phyloP scores from a whole-genome alignment of 164 flowering plant genomes.

The Warburgia ugandensis region DNA sequence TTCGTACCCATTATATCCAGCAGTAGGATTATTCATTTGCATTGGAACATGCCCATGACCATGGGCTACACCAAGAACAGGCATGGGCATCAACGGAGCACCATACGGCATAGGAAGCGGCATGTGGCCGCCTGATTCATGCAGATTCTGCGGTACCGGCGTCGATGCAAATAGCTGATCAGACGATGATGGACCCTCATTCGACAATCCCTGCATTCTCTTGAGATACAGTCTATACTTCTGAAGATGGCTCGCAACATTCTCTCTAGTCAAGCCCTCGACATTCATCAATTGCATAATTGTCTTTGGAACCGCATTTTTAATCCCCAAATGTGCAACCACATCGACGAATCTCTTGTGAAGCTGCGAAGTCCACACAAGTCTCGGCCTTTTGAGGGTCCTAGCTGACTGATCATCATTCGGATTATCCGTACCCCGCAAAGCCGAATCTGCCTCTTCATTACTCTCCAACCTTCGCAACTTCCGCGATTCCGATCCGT shows the following conservation, averaged over 20 bases:
- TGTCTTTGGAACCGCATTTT: constrained; percentile 91
- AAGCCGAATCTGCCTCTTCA: constrained; percentile 49
- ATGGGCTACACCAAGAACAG: constrained; percentile 24
- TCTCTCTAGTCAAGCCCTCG: constrained; percentile 87
- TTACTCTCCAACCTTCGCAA: constrained; percentile 22
- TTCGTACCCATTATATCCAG: constrained; percentile 17
- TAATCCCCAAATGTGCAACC: constrained; percentile 76
- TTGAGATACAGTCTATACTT: constrained; percentile 84
- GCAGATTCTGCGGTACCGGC: constrained; percentile 51
- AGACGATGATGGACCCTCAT: constrained; percentile 44
- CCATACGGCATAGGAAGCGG: constrained; percentile 37
- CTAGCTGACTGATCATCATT: constrained; percentile 33
- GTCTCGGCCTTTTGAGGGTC: constrained; percentile 54
- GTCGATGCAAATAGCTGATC: constrained; percentile 58
- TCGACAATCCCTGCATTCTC: constrained; percentile 71
- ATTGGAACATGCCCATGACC: constrained; percentile 35
- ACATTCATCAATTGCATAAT: constrained; percentile 99
- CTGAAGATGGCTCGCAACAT: constrained; percentile 94
- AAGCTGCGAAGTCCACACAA: constrained; percentile 97
- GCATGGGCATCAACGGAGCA: constrained; percentile 24
- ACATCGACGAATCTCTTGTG: constrained; percentile 95
- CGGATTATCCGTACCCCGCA: constrained; percentile 22
- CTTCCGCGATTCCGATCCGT: constrained; percentile 33
- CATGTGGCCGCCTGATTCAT: constrained; percentile 25
- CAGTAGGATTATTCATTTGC: constrained; percentile 13